A percentile compares a stretch with the other conserved stretches of the same genome.
Conservation (phyloP, 441 rosid species). For the Euphorbia schlechtendalii region DNA sequence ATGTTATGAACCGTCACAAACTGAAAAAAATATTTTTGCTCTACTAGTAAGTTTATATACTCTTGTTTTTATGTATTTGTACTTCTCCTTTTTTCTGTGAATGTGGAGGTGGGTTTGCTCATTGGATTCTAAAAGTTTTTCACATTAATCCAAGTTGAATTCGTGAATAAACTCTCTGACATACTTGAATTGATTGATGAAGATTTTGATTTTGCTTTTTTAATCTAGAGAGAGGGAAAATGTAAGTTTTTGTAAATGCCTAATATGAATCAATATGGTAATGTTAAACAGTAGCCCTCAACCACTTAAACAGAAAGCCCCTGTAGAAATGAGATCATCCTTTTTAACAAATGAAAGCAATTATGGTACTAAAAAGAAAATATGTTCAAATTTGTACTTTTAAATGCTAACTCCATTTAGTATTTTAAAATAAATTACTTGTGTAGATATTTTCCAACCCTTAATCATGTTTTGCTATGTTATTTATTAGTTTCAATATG, state of each 20-base stretch:
- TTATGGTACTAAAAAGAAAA: neutral
- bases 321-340: neutral
- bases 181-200: constrained; percentile 1
- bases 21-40: no score
- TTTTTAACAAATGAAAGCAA: neutral
- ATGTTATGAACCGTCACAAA: no score
- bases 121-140: neutral
- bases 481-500: constrained; percentile 21
- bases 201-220: neutral
- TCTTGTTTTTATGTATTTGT: no score
- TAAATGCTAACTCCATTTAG: neutral
- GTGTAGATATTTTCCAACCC: neutral
- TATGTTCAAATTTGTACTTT: neutral
- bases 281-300: no score
- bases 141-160: neutral
- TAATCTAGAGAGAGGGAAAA: neutral
- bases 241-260: neutral
- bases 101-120: neutral
- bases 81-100: neutral
- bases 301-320: no score
- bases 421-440: neutral
- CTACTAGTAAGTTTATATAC: no score
- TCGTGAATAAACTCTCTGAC: no score
- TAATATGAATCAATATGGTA: neutral
- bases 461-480: neutral